Percentiles rank a stretch among this genome's conserved stretches.
Conservation (phyloP, 1,284 basidiomycete genomes). For the Rhodotorula sp. region DNA sequence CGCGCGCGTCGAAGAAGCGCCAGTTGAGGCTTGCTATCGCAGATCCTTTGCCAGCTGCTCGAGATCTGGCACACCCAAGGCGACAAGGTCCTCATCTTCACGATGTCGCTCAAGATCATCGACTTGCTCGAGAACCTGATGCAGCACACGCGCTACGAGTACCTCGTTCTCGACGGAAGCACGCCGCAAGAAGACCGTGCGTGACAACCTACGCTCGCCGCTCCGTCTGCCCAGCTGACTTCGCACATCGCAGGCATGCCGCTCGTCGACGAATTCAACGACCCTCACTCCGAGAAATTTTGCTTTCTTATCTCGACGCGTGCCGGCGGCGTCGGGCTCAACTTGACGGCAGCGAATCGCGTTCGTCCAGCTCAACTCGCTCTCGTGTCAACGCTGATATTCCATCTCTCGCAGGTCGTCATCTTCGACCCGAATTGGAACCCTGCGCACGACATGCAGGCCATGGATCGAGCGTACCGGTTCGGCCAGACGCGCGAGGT, state of each 20-base stretch:
- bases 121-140: constrained; percentile 74
- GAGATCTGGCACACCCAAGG: constrained; percentile 51
- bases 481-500: constrained; percentile 86
- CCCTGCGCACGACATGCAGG: constrained; percentile 77
- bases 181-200: constrained; percentile 48
- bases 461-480: constrained; percentile 65
- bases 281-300: constrained; percentile 60
- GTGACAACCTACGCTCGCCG: background rate
- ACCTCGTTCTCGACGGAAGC: constrained; percentile 69
- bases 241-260: constrained; percentile 62
- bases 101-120: constrained; percentile 56
- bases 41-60: constrained; percentile 67
- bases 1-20: background rate
- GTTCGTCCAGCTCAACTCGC: constrained; percentile 68
- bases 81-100: constrained; percentile 73
- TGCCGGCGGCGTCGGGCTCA: constrained; percentile 82
- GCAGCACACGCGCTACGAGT: constrained; percentile 60
- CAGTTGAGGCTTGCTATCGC: constrained; percentile 4
- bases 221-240: background rate
- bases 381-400: constrained; percentile 53
- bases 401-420: constrained; percentile 76
- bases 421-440: constrained; percentile 91
- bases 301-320: constrained; percentile 85
- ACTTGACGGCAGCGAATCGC: constrained; percentile 43
- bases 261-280: constrained; percentile 73